A percentile compares a stretch with the other conserved stretches of the same genome.
Evolutionary conservation across 257 asterid species (phyloP).

Genomic region (Schizonepeta tenuifolia): DNA sequence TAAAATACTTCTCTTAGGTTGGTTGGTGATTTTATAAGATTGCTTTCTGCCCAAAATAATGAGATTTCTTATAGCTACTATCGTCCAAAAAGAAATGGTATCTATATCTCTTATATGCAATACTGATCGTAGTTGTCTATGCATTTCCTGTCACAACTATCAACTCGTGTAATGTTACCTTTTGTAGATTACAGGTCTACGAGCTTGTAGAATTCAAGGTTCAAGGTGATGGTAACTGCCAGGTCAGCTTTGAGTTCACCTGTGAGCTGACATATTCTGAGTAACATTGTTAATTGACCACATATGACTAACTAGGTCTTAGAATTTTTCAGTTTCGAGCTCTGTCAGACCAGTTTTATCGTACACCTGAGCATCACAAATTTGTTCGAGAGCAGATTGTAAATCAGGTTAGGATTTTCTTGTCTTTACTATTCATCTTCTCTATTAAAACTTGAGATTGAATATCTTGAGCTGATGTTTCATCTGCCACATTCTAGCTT

Average conservation of each 20-base stretch:
- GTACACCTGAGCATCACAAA: conserved; percentile 89
- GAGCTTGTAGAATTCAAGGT: conserved; percentile 88
- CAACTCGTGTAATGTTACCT: conserved; percentile 34
- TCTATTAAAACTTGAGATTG: conserved; percentile 18
- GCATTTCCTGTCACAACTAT: conserved; percentile 14
- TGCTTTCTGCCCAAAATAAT: conserved; percentile 8
- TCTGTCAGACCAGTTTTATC: conserved; percentile 92
- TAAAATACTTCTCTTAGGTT: conserved; percentile 7
- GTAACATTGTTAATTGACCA: neutral
- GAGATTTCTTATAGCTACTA: conserved; percentile 16
- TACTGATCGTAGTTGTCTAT: conserved; percentile 9
- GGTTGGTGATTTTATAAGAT: conserved; percentile 22
- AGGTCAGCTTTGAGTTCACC: conserved; percentile 49
- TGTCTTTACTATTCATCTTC: neutral
- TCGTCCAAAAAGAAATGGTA: conserved; percentile 3
- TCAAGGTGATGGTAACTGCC: conserved; percentile 97
- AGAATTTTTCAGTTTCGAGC: conserved; percentile 72
- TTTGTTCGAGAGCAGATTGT: conserved; percentile 92
- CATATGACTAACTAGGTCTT: conserved; percentile 23
- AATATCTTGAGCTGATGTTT: conserved; percentile 31
- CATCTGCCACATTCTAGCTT: conserved; percentile 56
- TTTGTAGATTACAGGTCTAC: conserved; percentile 74
- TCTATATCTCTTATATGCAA: conserved; percentile 7
- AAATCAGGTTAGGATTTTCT: conserved; percentile 64
- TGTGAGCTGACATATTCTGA: neutral